Evolutionary conservation across 305 asterid species (phyloP), one percentile per base, ranked within the genome.

Genomic region (Fraxinus floribunda): DNA sequence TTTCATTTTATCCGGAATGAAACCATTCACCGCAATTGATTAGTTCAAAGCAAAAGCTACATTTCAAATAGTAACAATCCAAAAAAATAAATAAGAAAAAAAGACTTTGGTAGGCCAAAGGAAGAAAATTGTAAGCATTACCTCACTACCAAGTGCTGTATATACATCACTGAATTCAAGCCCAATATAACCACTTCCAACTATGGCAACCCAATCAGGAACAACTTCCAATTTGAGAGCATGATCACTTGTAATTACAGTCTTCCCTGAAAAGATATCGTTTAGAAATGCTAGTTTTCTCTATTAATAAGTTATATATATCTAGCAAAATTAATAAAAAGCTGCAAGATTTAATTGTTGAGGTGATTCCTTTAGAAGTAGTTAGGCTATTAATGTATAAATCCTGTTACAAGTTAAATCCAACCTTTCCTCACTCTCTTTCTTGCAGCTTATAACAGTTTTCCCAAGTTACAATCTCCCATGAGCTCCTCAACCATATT

Each of bases 91-190:
- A 16, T 52, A n/a, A 16, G 22, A 16, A 52, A 52, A 49, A 44
- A 18, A 32, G 15, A 3, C 11, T 55, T 78, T 11, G 39, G 9
- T 66, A 71, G 70, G 22, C 41, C 39, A 39, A 68, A 75, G 24
- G 57, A 18, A 76, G 55, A 35, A 73, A 44, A 74, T 39, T 62
- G 76, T 30, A 3, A 36, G 22, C 9, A 55, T 55, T 55, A 55
- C 98, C 98, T 95, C 98, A 91, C 98, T 93, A 84, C 98, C 98
- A 81, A 95, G 98, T 81, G 98, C 98, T 38, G 98, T 95, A 83
- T 95, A 95, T 52, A 95, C 98, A 82, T 95, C 98, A 88, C 98
- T 95, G 87, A 95, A 95, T 86, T 95, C 98, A 87, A 95, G 98
- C 76, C 98, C 98, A 86, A 95, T 95, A 86, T 93, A 95, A 80